These are phyloP conservation scores for Sechiopsis laciniata DNA, from an alignment of 306 rosid genomes.

Conservation along the genomic window DNA sequence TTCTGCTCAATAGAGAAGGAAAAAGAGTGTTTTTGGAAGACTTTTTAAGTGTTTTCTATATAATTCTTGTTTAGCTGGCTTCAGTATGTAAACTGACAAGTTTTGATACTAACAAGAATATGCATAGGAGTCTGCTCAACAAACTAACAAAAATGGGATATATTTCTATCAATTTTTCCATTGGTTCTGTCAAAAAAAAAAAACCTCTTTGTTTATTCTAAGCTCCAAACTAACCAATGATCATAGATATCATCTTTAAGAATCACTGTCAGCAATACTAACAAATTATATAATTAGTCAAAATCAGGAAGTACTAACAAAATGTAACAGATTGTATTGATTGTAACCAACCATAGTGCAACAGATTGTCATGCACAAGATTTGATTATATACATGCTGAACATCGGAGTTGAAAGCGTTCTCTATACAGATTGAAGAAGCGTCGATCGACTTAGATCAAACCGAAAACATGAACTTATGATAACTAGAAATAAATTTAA, in stretches of 20 bases:
- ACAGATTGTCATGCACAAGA: background rate
- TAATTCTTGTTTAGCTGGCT: background rate
- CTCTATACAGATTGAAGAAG: conserved; percentile 13
- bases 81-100: background rate
- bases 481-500: conserved; percentile 17
- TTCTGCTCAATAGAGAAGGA: background rate
- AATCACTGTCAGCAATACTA: background rate
- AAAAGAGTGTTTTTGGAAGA: background rate
- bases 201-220: background rate
- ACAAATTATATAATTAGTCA: background rate
- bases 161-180: background rate
- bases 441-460: background rate
- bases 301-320: background rate
- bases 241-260: background rate
- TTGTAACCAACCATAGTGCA: background rate
- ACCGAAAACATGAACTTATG: background rate
- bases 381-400: background rate
- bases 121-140: conserved; percentile 10
- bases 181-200: conserved; percentile 5
- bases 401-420: background rate
- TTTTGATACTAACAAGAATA: conserved; percentile 11
- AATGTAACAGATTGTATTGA: background rate
- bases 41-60: background rate
- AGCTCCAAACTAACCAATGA: background rate
- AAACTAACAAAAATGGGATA: background rate